Conservation (phyloP, 257 asterid genomes). For the Avicennia marina region DNA sequence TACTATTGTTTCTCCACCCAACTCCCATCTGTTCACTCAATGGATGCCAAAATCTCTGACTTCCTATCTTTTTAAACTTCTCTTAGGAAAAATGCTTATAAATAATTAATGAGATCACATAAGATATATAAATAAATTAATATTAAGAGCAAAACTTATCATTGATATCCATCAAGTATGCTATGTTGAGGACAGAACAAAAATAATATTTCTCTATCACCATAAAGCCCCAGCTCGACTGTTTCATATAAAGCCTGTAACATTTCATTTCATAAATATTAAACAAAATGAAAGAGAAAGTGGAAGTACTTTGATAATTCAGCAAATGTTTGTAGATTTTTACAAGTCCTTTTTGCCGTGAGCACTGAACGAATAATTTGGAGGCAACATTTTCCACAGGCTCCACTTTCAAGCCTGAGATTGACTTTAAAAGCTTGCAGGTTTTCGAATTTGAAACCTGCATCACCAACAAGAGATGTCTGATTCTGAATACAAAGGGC, state of each 20-base stretch:
- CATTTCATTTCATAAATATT: neutral
- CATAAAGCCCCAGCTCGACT: too few species aligned
- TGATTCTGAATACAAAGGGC: neutral
- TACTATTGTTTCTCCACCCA: too few species aligned
- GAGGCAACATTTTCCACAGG: conserved; percentile 89
- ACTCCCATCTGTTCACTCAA: too few species aligned
- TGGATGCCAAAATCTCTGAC: too few species aligned
- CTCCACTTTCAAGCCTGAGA: conserved; percentile 83
- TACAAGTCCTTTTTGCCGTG: conserved; percentile 94
- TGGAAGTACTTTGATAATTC: conserved; percentile 75
- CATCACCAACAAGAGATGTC: conserved; percentile 22
- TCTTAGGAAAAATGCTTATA: too few species aligned
- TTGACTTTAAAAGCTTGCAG: conserved; percentile 75
- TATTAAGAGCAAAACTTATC: too few species aligned
- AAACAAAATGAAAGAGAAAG: conserved; percentile 3
- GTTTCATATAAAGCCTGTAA: neutral
- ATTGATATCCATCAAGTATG: too few species aligned
- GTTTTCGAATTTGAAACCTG: conserved; percentile 92
- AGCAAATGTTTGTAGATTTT: conserved; percentile 93
- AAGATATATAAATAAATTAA: too few species aligned
- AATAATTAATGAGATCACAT: too few species aligned
- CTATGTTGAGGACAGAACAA: too few species aligned
- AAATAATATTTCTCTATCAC: too few species aligned
- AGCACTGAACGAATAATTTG: conserved; percentile 95
- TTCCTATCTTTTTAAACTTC: too few species aligned